Percentiles rank a stretch among this genome's conserved stretches.
Evolutionary conservation across 2,329 filamentous ascomycete genomes (phyloP).

Genomic region (Leptographium procerum): DNA sequence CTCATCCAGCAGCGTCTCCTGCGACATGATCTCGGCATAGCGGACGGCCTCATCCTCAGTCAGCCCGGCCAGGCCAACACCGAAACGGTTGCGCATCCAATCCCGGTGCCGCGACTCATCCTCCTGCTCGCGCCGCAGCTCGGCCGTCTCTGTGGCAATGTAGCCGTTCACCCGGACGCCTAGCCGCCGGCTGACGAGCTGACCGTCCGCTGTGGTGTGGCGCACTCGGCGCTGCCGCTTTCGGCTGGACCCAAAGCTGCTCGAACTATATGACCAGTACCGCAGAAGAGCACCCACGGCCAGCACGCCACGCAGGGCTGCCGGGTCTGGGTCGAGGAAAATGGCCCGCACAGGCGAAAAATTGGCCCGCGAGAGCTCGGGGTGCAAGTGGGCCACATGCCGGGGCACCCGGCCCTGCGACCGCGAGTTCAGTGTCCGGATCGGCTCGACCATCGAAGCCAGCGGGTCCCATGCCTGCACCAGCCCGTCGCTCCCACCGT

Average conservation of each 20-base stretch:
- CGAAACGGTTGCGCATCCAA: slow-evolving; percentile 68
- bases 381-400: slow-evolving; percentile 43
- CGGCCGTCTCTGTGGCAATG: slow-evolving; percentile 75
- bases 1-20: slow-evolving; percentile 49
- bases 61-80: slow-evolving; percentile 60
- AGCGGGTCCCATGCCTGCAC: slow-evolving; percentile 97
- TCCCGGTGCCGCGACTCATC: slow-evolving; percentile 55
- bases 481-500: slow-evolving; percentile 87
- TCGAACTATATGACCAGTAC: slow-evolving; percentile 90
- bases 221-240: slow-evolving; percentile 75
- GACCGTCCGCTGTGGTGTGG: slow-evolving; percentile 50
- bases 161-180: slow-evolving; percentile 65
- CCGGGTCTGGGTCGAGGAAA: slow-evolving; percentile 76
- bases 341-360: slow-evolving; percentile 77
- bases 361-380: slow-evolving; percentile 56
- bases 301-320: slow-evolving; percentile 72
- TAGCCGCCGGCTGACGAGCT: slow-evolving; percentile 37
- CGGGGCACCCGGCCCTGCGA: slow-evolving; percentile 75
- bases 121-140: slow-evolving; percentile 63
- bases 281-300: slow-evolving; percentile 78
- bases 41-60: slow-evolving; percentile 54
- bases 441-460: slow-evolving; percentile 63
- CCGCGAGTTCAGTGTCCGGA: slow-evolving; percentile 77
- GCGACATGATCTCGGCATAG: slow-evolving; percentile 56
- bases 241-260: slow-evolving; percentile 54